Conservation (phyloP, 208 protist genomes). For the Willaertia magna region DNA sequence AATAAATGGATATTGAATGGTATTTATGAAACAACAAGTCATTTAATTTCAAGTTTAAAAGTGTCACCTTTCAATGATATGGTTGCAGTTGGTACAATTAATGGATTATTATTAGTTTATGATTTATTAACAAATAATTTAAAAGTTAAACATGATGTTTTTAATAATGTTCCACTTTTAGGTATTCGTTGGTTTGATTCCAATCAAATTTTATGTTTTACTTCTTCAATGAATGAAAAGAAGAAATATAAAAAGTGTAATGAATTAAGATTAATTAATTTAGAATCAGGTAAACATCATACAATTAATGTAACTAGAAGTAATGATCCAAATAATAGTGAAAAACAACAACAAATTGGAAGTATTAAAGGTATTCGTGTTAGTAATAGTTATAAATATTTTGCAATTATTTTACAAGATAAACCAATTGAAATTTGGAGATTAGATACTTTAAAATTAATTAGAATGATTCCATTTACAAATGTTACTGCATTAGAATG, state of each 20-base stretch:
- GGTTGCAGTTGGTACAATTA: neutral
- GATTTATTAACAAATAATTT: neutral
- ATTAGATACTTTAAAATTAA: neutral
- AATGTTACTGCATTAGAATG: neutral
- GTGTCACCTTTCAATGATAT: neutral
- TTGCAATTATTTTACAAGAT: neutral
- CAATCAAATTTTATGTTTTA: neutral
- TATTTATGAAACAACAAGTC: neutral
- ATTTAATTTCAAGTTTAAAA: neutral
- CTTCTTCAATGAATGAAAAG: neutral
- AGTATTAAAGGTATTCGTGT: neutral
- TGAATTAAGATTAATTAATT: neutral
- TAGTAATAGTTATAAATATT: neutral
- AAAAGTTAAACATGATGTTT: neutral
- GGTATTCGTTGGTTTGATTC: neutral
- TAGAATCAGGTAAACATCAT: neutral
- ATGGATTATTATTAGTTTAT: neutral
- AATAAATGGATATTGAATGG: neutral
- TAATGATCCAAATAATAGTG: neutral
- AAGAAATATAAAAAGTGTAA: neutral
- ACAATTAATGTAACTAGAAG: neutral
- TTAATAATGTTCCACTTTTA: neutral
- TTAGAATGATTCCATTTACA: constrained; percentile 1
- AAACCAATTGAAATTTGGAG: constrained; percentile 1
- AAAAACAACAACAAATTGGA: neutral